phyloP scores from a whole-genome alignment of 352 stramenopile species.

The Phytophthora tubulina region DNA sequence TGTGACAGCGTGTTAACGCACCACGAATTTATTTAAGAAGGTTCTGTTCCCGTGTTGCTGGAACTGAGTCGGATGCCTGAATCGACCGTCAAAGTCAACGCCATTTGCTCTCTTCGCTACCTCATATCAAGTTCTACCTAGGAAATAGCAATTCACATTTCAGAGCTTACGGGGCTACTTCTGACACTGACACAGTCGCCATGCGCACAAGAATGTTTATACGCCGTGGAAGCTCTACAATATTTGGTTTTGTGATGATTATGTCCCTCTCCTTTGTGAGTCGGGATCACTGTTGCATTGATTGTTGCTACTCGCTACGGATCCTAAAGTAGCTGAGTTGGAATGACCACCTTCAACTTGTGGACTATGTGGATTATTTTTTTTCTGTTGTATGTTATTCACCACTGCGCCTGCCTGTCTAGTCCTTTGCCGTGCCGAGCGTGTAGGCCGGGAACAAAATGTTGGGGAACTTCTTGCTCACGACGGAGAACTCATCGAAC shows the following conservation, averaged over 20 bases:
- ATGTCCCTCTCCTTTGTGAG: slow-evolving; percentile 54
- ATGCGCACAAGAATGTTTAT: slow-evolving; percentile 47
- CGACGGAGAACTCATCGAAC: slow-evolving; percentile 97
- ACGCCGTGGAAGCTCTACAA: slow-evolving; percentile 78
- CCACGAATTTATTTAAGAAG: slow-evolving; percentile 75
- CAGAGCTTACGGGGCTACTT: slow-evolving; percentile 64
- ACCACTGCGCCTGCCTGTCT: not conserved
- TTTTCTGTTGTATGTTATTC: not conserved
- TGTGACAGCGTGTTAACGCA: slow-evolving; percentile 80
- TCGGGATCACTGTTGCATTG: slow-evolving; percentile 48
- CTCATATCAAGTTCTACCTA: slow-evolving; percentile 72
- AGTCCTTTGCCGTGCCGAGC: slow-evolving; percentile 70
- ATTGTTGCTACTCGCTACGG: slow-evolving; percentile 46
- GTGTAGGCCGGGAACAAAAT: slow-evolving; percentile 93
- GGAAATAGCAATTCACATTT: slow-evolving; percentile 59
- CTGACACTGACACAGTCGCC: slow-evolving; percentile 53
- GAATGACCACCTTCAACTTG: not conserved
- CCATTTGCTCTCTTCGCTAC: slow-evolving; percentile 72
- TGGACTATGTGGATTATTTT: not conserved
- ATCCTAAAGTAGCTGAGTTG: slow-evolving; percentile 47
- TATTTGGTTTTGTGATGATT: slow-evolving; percentile 76
- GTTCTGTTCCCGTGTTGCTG: slow-evolving; percentile 60
- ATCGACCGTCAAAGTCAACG: slow-evolving; percentile 67
- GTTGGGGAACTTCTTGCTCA: slow-evolving; percentile 98
- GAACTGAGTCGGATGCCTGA: slow-evolving; percentile 65